These are phyloP conservation scores for Persicaria tinctoria DNA, from an alignment of 148 eudicot species.

Conservation along the genomic window DNA sequence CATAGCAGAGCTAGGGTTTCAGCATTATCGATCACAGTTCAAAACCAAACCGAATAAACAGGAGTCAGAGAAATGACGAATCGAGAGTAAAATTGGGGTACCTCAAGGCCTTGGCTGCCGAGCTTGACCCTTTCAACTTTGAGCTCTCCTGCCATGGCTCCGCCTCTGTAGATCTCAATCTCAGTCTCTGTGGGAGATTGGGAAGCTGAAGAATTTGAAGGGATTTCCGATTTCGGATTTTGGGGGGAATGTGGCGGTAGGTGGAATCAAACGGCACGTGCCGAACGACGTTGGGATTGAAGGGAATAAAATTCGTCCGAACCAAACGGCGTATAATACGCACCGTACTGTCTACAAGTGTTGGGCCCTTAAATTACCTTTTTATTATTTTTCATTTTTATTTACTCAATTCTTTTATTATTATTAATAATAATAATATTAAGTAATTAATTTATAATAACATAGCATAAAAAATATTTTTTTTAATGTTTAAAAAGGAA, in stretches of 20 bases:
- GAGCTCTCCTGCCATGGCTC: conserved; percentile 22
- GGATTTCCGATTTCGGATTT: background rate
- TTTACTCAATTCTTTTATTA: too few relatives aligned
- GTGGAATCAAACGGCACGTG: conserved; percentile 11
- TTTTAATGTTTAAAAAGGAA: too few relatives aligned
- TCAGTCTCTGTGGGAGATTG: background rate
- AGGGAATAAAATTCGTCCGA: background rate
- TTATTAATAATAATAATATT: too few relatives aligned
- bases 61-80: background rate
- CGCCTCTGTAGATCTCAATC: background rate
- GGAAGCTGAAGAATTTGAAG: background rate
- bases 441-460: too few relatives aligned
- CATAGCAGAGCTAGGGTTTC: background rate
- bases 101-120: conserved; percentile 38
- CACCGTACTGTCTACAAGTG: too few relatives aligned
- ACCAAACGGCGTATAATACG: background rate
- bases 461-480: too few relatives aligned
- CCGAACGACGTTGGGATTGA: background rate
- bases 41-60: too few relatives aligned
- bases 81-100: background rate
- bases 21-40: background rate
- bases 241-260: conserved; percentile 4
- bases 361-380: too few relatives aligned
- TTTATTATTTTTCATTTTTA: too few relatives aligned
- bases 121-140: conserved; percentile 29